Percentiles rank a stretch among this genome's conserved stretches.
Evolutionary conservation across 345 rosid species (phyloP).

Genomic region (Clausena lansium): DNA sequence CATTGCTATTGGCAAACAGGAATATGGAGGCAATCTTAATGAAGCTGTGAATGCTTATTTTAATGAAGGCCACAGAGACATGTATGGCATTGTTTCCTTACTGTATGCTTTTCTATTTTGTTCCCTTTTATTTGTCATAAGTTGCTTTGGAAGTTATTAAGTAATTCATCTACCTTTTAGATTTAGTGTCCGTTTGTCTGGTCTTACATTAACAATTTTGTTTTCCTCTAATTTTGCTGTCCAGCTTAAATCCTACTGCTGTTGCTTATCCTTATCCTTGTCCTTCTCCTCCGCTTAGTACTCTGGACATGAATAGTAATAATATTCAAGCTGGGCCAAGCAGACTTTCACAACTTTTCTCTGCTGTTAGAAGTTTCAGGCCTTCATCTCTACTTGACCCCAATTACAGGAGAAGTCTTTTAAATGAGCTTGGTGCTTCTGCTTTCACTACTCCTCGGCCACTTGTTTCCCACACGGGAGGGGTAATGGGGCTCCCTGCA

Average conservation of each 20-base stretch:
- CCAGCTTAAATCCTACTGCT: constrained; percentile 42
- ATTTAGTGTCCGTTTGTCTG: neutral
- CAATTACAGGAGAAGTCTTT: constrained; percentile 52
- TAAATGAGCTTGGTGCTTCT: neutral
- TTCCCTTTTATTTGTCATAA: neutral
- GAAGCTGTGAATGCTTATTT: constrained; percentile 75
- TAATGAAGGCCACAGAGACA: constrained; percentile 46
- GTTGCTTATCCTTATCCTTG: constrained; percentile 14
- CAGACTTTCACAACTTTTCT: constrained; percentile 51
- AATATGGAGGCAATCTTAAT: constrained; percentile 62
- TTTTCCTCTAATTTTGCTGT: constrained; percentile 12
- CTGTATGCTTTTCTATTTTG: neutral
- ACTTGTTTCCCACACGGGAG: neutral
- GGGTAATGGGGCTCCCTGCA: neutral
- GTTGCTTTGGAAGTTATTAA: neutral
- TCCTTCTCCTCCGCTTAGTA: constrained; percentile 35
- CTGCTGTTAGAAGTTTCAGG: constrained; percentile 67
- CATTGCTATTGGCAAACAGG: constrained; percentile 43
- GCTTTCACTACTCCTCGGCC: neutral
- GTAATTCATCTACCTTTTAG: neutral
- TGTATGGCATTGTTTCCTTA: constrained; percentile 31
- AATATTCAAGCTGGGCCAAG: constrained; percentile 34
- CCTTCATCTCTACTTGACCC: constrained; percentile 77
- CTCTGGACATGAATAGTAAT: constrained; percentile 25
- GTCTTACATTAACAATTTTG: neutral